phyloP scores from a whole-genome alignment of 1,139 yeast species.

The Wickerhamomyces sp. region DNA sequence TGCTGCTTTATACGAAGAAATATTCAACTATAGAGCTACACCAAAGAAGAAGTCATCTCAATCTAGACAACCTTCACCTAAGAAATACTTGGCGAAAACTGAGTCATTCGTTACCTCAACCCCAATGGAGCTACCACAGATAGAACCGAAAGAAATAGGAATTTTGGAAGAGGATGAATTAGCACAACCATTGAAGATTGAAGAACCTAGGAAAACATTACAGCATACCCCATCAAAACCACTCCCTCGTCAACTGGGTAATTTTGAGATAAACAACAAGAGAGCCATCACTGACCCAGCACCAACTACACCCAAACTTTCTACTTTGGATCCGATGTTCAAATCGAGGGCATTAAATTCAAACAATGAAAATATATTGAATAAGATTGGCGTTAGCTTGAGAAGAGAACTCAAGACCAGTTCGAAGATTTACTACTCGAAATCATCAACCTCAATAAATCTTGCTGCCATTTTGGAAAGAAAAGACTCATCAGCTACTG shows the following conservation, averaged over 20 bases:
- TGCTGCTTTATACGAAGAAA: slow-evolving; percentile 29
- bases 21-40: slow-evolving; percentile 23
- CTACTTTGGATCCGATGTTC: slow-evolving; percentile 23
- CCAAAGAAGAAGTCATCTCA: slow-evolving; percentile 8
- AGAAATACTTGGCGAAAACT: slow-evolving; percentile 2
- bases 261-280: slow-evolving; percentile 11
- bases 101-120: neutral
- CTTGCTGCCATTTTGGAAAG: slow-evolving; percentile 36
- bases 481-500: neutral
- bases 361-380: slow-evolving; percentile 38
- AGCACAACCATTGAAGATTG: neutral
- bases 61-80: slow-evolving; percentile 7
- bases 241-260: slow-evolving; percentile 11
- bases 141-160: neutral
- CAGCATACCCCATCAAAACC: slow-evolving; percentile 2
- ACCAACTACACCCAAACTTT: slow-evolving; percentile 6
- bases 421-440: slow-evolving; percentile 21
- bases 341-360: slow-evolving; percentile 23
- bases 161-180: neutral
- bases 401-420: slow-evolving; percentile 10
- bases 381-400: slow-evolving; percentile 41
- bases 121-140: slow-evolving; percentile 2
- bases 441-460: slow-evolving; percentile 29
- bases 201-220: neutral
- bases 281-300: slow-evolving; percentile 17